Evolutionary conservation across 495 filamentous ascomycete species (phyloP), one percentile per base, ranked within the genome.

Genomic region (Penicillium goetzii): DNA sequence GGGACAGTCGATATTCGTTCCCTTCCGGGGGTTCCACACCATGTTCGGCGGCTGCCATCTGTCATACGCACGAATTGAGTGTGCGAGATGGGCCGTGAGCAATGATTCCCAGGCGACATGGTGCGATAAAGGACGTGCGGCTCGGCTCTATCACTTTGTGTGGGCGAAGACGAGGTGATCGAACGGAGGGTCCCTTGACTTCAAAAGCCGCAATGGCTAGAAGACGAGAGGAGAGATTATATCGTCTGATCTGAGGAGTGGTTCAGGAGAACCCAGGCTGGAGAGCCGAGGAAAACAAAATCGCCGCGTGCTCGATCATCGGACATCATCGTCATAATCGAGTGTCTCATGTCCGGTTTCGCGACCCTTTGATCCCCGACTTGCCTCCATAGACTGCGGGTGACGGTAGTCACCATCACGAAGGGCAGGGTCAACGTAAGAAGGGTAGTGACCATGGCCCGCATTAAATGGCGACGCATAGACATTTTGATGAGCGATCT

Each of bases 401-500:
- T 69, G 69, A 11, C 65, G 60, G 25, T 67, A 68, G 49, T 73
- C 66, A 19, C 43, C 33, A 23, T 47, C 32, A 14, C 66, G 65
- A 11, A 59, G 68, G 17, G 52, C 61, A 10, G 71, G 68, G 26
- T 73, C 71, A 19, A 73, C 68, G 11, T 71, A 73, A 25, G 71
- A 73, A 7, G 71, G 71, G 28, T 66, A 73, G 9, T 66, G 68
- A 12, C 56, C 58, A 28, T 58, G 56, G 17, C 59, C 54, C 12
- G 32, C 51, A 34, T 62, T 50, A 17, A 68, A 64, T 10, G 68
- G 59, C 0, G 68, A 45, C 38, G 59, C 64, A 67, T 64, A 72
- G 36, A 72, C 62, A 61, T 73, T 67, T 38, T 69, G 71, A 57
- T 73, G 71, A 4, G 71, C 71, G 15, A 73, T 65, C 15, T 73